Evolutionary conservation across 2,329 filamentous ascomycete genomes (phyloP).

Genomic region (Colletotrichum spinosum): DNA sequence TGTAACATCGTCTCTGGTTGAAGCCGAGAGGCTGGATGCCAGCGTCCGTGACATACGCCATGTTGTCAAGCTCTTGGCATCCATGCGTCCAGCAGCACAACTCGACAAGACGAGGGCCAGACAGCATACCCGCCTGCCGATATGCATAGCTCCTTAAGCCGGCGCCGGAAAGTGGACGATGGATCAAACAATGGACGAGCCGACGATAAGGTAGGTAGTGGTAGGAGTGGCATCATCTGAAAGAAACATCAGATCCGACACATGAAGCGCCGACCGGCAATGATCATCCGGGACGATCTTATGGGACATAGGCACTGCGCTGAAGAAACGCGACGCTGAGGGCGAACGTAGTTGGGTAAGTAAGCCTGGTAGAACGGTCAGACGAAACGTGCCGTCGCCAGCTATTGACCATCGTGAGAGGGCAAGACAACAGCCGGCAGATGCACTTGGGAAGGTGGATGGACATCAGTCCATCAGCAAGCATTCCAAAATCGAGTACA

Average conservation of each 20-base stretch:
- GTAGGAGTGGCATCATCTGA: conserved; percentile 15
- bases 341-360: no score
- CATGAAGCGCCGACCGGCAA: conserved; percentile 13
- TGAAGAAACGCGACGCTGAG: background rate
- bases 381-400: conserved; percentile 21
- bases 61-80: background rate
- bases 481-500: no score
- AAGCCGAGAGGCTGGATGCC: background rate
- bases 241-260: conserved; percentile 24
- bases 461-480: no score
- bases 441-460: background rate
- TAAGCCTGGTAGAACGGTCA: conserved; percentile 8
- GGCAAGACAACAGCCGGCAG: conserved; percentile 6
- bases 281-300: background rate
- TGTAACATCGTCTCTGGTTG: no score
- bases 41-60: background rate
- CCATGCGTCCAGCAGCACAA: background rate
- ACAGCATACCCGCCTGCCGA: no score
- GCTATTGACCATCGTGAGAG: background rate
- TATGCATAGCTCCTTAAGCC: background rate
- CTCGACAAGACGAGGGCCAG: no score
- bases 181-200: conserved; percentile 10
- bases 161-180: conserved; percentile 21
- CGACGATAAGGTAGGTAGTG: background rate
- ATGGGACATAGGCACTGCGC: background rate